phyloP scores from a whole-genome alignment of 1,139 yeast genomes.

The Yamadazyma kanchanaburiensis region DNA sequence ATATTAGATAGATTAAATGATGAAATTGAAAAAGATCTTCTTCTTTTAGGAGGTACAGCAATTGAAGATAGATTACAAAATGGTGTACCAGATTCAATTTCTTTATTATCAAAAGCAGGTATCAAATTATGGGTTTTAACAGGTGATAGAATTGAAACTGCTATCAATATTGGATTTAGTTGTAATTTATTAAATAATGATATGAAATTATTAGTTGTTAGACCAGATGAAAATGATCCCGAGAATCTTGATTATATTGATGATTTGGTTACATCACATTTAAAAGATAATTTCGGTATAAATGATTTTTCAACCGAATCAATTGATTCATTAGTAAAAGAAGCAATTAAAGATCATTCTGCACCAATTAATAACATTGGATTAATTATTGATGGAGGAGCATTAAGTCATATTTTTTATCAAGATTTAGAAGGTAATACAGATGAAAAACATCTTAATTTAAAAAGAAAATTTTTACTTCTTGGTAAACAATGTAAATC shows the following conservation, averaged over 20 bases:
- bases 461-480: constrained; percentile 44
- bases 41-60: constrained; percentile 91
- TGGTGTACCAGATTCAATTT: constrained; percentile 94
- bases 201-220: constrained; percentile 79
- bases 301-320: constrained; percentile 21
- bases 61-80: constrained; percentile 94
- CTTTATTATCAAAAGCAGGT: constrained; percentile 82
- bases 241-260: constrained; percentile 28
- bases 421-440: constrained; percentile 12
- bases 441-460: constrained; percentile 16
- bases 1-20: constrained; percentile 77
- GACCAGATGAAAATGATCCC: constrained; percentile 32
- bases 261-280: constrained; percentile 32
- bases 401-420: constrained; percentile 42
- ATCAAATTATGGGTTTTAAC: constrained; percentile 96
- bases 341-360: constrained; percentile 47
- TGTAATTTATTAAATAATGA: constrained; percentile 84
- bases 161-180: constrained; percentile 95
- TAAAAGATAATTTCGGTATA: constrained; percentile 38
- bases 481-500: constrained; percentile 59
- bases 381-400: constrained; percentile 55
- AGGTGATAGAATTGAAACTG: constrained; percentile 97
- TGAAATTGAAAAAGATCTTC: constrained; percentile 69
- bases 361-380: constrained; percentile 48
- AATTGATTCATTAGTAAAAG: constrained; percentile 31